Conservation (phyloP, 2,329 filamentous ascomycete species). For the Aureobasidium sp. region DNA sequence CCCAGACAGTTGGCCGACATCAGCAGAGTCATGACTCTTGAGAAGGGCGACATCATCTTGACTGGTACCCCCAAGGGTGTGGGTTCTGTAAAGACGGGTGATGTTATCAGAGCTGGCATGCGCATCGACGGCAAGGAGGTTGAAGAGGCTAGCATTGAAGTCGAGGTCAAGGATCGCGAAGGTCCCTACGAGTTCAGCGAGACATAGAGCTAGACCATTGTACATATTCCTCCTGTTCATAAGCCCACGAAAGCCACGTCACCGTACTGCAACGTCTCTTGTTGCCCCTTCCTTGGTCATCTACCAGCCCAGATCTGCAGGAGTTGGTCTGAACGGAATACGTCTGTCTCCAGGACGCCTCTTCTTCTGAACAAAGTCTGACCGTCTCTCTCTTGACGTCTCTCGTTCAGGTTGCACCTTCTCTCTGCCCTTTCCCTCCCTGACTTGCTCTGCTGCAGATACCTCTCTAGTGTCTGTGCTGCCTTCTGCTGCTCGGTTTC, state of each 20-base stretch:
- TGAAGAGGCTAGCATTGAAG: conserved; percentile 75
- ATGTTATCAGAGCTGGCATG: conserved; percentile 78
- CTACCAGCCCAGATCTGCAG: neutral
- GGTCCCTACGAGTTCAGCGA: conserved; percentile 64
- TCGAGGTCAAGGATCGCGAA: conserved; percentile 70
- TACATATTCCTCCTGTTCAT: neutral
- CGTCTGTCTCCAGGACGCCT: neutral
- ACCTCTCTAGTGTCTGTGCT: neutral
- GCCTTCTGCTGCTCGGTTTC: neutral
- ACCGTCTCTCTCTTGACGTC: neutral
- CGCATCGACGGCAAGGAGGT: conserved; percentile 73
- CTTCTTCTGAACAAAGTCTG: neutral
- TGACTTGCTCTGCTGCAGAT: neutral
- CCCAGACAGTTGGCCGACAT: conserved; percentile 84
- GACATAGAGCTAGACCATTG: conserved; percentile 27
- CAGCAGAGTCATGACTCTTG: conserved; percentile 86
- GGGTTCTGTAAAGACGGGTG: conserved; percentile 73
- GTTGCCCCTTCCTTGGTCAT: neutral
- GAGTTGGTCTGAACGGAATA: neutral
- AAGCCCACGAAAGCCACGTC: neutral
- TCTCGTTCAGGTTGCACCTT: neutral
- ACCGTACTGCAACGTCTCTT: neutral
- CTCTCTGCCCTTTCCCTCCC: neutral
- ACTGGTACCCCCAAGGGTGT: conserved; percentile 98
- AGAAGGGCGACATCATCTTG: conserved; percentile 84